Evolutionary conservation across 495 filamentous ascomycete genomes (phyloP).

Genomic region (Hyaloscypha hepaticicola): DNA sequence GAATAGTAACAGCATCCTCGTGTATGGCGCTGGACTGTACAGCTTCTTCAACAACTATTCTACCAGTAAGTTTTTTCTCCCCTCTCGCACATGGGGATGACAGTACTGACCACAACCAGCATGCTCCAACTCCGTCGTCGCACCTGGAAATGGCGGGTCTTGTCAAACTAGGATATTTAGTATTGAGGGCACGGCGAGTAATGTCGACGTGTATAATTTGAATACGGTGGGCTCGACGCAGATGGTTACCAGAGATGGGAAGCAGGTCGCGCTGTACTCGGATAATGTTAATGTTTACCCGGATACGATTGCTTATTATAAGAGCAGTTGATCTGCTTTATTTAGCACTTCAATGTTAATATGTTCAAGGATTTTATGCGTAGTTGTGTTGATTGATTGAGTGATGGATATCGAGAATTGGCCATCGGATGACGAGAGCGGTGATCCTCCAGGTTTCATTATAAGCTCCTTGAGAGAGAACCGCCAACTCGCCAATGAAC

Average conservation of each 20-base stretch:
- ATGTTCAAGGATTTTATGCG: too few species aligned
- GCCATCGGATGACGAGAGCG: too few species aligned
- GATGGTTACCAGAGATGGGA: slow-evolving; percentile 42
- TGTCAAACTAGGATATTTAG: slow-evolving; percentile 66
- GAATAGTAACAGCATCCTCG: slow-evolving; percentile 52
- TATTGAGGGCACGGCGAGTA: slow-evolving; percentile 38
- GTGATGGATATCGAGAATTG: neutral
- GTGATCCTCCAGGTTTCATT: too few species aligned
- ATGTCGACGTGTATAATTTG: slow-evolving; percentile 30
- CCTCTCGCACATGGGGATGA: slow-evolving; percentile 36
- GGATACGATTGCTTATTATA: slow-evolving; percentile 52
- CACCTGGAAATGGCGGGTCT: slow-evolving; percentile 41
- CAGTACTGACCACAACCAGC: slow-evolving; percentile 32
- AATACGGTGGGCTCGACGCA: slow-evolving; percentile 28
- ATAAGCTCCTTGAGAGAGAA: too few species aligned
- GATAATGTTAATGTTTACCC: slow-evolving; percentile 57
- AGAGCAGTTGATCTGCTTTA: slow-evolving; percentile 5
- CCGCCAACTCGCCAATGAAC: too few species aligned
- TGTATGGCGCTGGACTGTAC: slow-evolving; percentile 77
- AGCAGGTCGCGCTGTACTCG: slow-evolving; percentile 45
- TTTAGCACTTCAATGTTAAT: too few species aligned
- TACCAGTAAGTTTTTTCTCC: slow-evolving; percentile 15
- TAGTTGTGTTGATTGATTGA: too few species aligned
- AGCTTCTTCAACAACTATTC: slow-evolving; percentile 66
- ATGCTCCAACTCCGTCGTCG: slow-evolving; percentile 39